A percentile compares a stretch with the other conserved stretches of the same genome.
phyloP scores from a whole-genome alignment of 1,139 yeast species.

The Tardiomyces depauwii region DNA sequence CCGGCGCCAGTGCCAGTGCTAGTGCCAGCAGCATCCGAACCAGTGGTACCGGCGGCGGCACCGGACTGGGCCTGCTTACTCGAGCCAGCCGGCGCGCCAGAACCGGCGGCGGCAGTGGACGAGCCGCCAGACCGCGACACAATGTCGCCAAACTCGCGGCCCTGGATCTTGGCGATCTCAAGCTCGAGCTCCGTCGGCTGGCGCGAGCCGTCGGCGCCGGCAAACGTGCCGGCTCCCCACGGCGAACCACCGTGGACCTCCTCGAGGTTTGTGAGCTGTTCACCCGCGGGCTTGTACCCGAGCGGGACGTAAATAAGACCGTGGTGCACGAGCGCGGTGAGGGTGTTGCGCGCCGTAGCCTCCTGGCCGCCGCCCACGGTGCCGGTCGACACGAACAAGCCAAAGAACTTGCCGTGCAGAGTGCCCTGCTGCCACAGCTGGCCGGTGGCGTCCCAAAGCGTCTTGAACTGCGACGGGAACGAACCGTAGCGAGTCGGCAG shows the following conservation, averaged over 20 bases:
- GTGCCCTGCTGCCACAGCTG: constrained; percentile 51
- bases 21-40: constrained; percentile 2
- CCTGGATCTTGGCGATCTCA: constrained; percentile 50
- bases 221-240: constrained; percentile 71
- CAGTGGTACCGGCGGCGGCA: constrained; percentile 30
- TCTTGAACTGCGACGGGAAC: constrained; percentile 52
- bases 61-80: constrained; percentile 12
- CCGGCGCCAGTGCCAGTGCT: constrained; percentile 6
- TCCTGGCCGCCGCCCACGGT: constrained; percentile 60
- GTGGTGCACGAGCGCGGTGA: constrained; percentile 47
- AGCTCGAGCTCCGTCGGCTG: constrained; percentile 47
- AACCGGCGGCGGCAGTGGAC: constrained; percentile 26
- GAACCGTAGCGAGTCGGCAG: constrained; percentile 55
- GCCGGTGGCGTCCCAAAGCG: constrained; percentile 53
- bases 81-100: constrained; percentile 49
- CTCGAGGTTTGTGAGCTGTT: constrained; percentile 39
- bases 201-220: constrained; percentile 61
- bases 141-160: constrained; percentile 43
- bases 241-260: constrained; percentile 66
- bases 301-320: constrained; percentile 53
- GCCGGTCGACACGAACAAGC: constrained; percentile 47
- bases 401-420: constrained; percentile 45
- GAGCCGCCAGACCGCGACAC: constrained; percentile 7
- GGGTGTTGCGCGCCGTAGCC: constrained; percentile 37
- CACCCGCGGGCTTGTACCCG: constrained; percentile 43